phyloP scores from a whole-genome alignment of 306 rosid genomes.

The Fagus sylvatica region DNA sequence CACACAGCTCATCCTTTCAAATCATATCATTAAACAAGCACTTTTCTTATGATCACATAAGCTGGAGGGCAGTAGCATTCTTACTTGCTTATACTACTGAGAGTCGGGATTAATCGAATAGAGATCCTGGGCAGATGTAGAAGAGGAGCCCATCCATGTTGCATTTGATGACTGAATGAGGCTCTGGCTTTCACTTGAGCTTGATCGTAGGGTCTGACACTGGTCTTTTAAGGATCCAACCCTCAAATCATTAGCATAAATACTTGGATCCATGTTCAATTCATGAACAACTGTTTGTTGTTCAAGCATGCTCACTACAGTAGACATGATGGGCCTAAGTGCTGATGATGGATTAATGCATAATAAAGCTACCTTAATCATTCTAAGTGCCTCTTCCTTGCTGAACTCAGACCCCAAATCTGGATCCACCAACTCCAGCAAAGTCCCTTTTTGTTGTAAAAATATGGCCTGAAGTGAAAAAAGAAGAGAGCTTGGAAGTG shows the following conservation, averaged over 20 bases:
- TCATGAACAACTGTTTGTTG: slow-evolving; percentile 42
- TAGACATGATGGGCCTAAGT: slow-evolving; percentile 61
- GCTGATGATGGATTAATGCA: slow-evolving; percentile 50
- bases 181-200: background rate
- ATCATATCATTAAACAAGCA: background rate
- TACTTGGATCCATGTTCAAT: slow-evolving; percentile 23
- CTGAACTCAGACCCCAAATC: slow-evolving; percentile 45
- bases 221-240: slow-evolving; percentile 39
- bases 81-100: too few species aligned
- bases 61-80: too few species aligned
- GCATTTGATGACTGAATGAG: background rate
- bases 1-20: too few species aligned
- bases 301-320: slow-evolving; percentile 68
- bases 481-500: background rate
- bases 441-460: slow-evolving; percentile 29
- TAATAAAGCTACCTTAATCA: slow-evolving; percentile 54
- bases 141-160: slow-evolving; percentile 10
- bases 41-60: background rate
- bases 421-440: slow-evolving; percentile 53
- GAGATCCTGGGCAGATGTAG: slow-evolving; percentile 5
- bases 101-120: background rate
- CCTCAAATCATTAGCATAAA: slow-evolving; percentile 35
- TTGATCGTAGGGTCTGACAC: background rate
- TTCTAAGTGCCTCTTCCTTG: slow-evolving; percentile 37
- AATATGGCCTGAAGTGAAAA: slow-evolving; percentile 26